Evolutionary conservation across 2,329 filamentous ascomycete genomes (phyloP).

Genomic region (Beauveria sp.): DNA sequence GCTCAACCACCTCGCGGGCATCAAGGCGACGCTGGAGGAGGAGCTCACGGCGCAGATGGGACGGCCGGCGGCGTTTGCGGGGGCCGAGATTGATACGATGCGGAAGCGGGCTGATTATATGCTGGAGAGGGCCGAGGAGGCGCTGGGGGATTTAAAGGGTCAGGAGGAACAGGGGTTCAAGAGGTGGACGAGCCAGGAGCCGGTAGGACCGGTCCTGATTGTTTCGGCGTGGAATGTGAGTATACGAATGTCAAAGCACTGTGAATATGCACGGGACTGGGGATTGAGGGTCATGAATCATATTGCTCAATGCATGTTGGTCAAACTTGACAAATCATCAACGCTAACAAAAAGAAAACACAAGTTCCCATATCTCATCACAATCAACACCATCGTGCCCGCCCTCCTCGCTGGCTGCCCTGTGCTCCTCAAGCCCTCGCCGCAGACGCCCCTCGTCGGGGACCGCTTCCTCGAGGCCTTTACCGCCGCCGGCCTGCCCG

Average conservation of each 20-base stretch:
- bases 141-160: slow-evolving; percentile 70
- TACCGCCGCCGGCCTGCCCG: slow-evolving; percentile 68
- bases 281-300: no score
- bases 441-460: slow-evolving; percentile 85
- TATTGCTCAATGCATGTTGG: no score
- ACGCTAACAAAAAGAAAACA: slow-evolving; percentile 9
- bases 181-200: slow-evolving; percentile 79
- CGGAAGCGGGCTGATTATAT: slow-evolving; percentile 80
- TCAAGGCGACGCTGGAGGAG: slow-evolving; percentile 69
- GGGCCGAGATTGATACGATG: slow-evolving; percentile 76
- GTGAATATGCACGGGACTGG: not conserved
- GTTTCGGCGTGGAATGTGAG: slow-evolving; percentile 95
- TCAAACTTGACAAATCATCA: not conserved
- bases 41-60: slow-evolving; percentile 96
- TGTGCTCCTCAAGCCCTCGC: slow-evolving; percentile 88
- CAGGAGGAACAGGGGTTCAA: slow-evolving; percentile 82
- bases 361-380: slow-evolving; percentile 88
- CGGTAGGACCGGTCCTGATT: slow-evolving; percentile 79
- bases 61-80: slow-evolving; percentile 78
- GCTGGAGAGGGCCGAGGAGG: slow-evolving; percentile 71
- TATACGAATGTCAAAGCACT: slow-evolving; percentile 6
- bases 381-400: slow-evolving; percentile 86
- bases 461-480: slow-evolving; percentile 77
- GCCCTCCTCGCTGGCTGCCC: slow-evolving; percentile 86
- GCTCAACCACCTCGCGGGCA: slow-evolving; percentile 59